A percentile compares a stretch with the other conserved stretches of the same genome.
Evolutionary conservation across 495 filamentous ascomycete genomes (phyloP).

Genomic region (Chaetomium tenue): DNA sequence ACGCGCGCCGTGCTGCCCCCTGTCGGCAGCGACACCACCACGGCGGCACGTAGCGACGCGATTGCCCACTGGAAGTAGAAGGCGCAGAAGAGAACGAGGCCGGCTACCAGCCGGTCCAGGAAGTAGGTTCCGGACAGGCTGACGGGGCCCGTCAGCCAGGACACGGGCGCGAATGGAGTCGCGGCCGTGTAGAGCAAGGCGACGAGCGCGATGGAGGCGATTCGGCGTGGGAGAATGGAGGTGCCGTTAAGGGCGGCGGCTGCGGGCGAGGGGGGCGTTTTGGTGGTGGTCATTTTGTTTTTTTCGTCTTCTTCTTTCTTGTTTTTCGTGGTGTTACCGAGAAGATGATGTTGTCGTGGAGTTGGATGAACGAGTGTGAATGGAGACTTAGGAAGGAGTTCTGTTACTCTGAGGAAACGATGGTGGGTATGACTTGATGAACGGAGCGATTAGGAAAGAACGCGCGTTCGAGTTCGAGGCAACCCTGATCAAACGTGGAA

Average conservation of each 20-base stretch:
- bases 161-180: constrained; percentile 21
- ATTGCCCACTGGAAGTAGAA: constrained; percentile 28
- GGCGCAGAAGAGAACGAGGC: constrained; percentile 23
- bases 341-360: neutral
- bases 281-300: neutral
- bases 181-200: constrained; percentile 29
- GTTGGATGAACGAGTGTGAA: neutral
- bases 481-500: neutral
- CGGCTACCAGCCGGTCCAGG: constrained; percentile 22
- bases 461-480: neutral
- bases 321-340: too few relatives aligned
- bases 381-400: neutral
- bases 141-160: constrained; percentile 9
- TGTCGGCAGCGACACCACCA: constrained; percentile 14
- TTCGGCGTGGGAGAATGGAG: neutral
- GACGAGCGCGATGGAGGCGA: neutral
- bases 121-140: neutral
- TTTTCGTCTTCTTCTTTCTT: neutral
- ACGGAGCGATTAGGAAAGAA: too few relatives aligned
- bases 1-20: neutral
- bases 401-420: too few relatives aligned
- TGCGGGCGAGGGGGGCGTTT: neutral
- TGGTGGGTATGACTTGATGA: too few relatives aligned
- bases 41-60: constrained; percentile 18
- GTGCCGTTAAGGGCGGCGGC: neutral